Evolutionary conservation across 2,329 filamentous ascomycete species (phyloP).

Genomic region (Cladosporium sp.): DNA sequence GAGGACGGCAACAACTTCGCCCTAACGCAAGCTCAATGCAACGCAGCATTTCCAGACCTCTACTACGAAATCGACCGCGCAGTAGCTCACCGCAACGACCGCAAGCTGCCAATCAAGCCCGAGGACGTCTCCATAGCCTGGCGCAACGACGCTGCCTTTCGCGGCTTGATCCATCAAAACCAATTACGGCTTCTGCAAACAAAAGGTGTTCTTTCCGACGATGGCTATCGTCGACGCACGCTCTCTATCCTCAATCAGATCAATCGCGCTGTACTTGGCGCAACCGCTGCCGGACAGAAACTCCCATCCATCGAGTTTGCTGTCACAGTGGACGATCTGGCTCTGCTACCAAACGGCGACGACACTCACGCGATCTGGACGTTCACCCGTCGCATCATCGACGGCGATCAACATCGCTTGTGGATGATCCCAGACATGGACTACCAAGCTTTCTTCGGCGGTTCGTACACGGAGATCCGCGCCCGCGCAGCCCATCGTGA

Average conservation of each 20-base stretch:
- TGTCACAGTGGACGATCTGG: slow-evolving; percentile 43
- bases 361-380: slow-evolving; percentile 21
- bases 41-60: slow-evolving; percentile 24
- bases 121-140: slow-evolving; percentile 21
- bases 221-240: slow-evolving; percentile 21
- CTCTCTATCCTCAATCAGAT: slow-evolving; percentile 42
- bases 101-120: slow-evolving; percentile 16
- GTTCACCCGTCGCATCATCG: slow-evolving; percentile 18
- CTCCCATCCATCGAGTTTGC: slow-evolving; percentile 48
- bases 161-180: slow-evolving; percentile 27
- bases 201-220: slow-evolving; percentile 21
- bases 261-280: slow-evolving; percentile 41
- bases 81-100: slow-evolving; percentile 19
- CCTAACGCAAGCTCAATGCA: slow-evolving; percentile 23
- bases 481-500: slow-evolving; percentile 20
- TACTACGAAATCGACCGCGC: slow-evolving; percentile 28
- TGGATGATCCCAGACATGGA: slow-evolving; percentile 53
- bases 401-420: slow-evolving; percentile 34
- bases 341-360: slow-evolving; percentile 9
- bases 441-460: slow-evolving; percentile 41
- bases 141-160: slow-evolving; percentile 23
- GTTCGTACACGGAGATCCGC: slow-evolving; percentile 18
- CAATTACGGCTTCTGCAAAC: slow-evolving; percentile 26
- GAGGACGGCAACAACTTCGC: slow-evolving; percentile 18
- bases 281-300: slow-evolving; percentile 31